Evolutionary conservation across 2,329 filamentous ascomycete genomes (phyloP).

Genomic region (Boeremia exigua): DNA sequence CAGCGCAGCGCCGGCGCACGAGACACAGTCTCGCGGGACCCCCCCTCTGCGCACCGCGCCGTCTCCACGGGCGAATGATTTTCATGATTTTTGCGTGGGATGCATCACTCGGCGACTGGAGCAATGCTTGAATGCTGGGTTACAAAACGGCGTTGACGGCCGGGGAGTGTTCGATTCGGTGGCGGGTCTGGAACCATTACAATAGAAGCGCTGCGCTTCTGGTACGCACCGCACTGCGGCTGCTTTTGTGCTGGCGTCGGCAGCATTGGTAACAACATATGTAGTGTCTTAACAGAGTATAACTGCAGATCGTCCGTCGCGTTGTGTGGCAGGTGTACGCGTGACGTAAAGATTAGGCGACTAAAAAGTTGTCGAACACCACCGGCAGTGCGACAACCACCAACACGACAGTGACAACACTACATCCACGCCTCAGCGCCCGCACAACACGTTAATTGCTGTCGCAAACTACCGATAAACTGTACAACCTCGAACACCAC

Average conservation of each 20-base stretch:
- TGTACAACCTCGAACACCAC: background rate
- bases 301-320: conserved; percentile 13
- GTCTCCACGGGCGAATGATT: conserved; percentile 47
- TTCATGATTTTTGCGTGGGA: conserved; percentile 43
- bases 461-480: background rate
- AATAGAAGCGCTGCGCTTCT: conserved; percentile 8
- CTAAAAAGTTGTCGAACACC: conserved; percentile 39
- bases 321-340: conserved; percentile 7
- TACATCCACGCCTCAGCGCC: no score
- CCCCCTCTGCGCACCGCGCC: conserved; percentile 31
- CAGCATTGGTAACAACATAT: conserved; percentile 29
- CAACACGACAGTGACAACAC: conserved; percentile 1
- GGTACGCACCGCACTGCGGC: conserved; percentile 14
- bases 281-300: conserved; percentile 39
- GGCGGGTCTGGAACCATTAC: conserved; percentile 14
- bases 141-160: conserved; percentile 41
- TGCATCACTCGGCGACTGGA: conserved; percentile 49
- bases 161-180: conserved; percentile 22
- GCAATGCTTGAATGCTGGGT: conserved; percentile 35
- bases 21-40: background rate
- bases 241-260: conserved; percentile 23
- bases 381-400: no score
- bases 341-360: conserved; percentile 34
- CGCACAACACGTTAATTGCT: no score
- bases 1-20: background rate